Evolutionary conservation across 805 yeast genomes (phyloP), one percentile per base, ranked within the genome.

Genomic region (Starmera quercuum): DNA sequence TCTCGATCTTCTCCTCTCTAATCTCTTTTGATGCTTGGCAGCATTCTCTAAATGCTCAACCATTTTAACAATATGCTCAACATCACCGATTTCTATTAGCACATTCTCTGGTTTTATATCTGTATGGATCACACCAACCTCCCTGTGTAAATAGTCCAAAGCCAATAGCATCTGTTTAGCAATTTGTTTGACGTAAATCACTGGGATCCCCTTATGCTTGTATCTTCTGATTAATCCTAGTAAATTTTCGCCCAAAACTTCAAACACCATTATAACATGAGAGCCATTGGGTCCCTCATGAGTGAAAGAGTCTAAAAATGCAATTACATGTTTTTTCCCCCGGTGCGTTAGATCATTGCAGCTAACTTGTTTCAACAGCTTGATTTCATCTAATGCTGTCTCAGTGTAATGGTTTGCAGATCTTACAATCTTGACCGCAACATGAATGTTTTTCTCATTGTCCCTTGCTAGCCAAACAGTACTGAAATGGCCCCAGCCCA

Each of bases 401-500:
- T 84, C 96, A 3, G 95, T 77, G 54, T 90, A 92, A 44, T 85
- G 88, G 34, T 75, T 73, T 12, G 96, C 95, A 47, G 94, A 80
- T 41, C 96, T 71, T 18, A 92, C 97, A 46, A 92, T 81, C 56
- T 92, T 92, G 71, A 92, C 72, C 2, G 98, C 98, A 16, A 92
- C 97, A 53, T 83, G 95, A 31, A 72, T 62, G 39, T 72, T 67
- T 35, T 66, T 63, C 32, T 74, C 74, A n/a, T 47, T 42, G 37
- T 75, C 79, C 39, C 62, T 70, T 5, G 96, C 97, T 20, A 84
- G 64, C 97, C 96, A 88, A 16, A 85, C 97, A 1, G 95, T 92
- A 19, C 95, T 81, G 54, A 92, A 92, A 59, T 92, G 97, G 23
- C 99, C 99, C 99, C 99, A 92, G 1, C 99, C 99, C 4, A 92